phyloP scores from a whole-genome alignment of 2,329 filamentous ascomycete genomes.

The Fusarium sp. region DNA sequence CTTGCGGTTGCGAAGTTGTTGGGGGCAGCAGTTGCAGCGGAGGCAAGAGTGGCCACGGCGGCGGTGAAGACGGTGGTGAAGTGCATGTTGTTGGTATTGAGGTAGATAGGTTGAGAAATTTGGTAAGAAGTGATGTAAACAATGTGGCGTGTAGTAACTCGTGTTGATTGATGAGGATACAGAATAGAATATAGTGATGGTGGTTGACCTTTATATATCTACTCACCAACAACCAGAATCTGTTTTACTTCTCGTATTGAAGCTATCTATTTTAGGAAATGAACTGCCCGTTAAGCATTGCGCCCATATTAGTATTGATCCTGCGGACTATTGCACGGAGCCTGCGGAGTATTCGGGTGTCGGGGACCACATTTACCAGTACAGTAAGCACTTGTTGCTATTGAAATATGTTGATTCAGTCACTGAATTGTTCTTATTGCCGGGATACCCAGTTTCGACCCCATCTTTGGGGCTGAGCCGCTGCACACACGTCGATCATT shows the following conservation, averaged over 20 bases:
- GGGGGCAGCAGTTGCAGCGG: neutral
- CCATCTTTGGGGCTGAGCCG: neutral
- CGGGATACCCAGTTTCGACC: neutral
- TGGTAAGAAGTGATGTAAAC: no score
- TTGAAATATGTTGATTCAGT: neutral
- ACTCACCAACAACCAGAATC: no score
- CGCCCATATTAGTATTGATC: neutral
- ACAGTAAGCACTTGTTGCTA: constrained; percentile 8
- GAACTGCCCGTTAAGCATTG: neutral
- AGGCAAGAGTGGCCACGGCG: neutral
- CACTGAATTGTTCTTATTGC: neutral
- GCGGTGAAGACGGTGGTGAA: neutral
- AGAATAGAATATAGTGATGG: fast-evolving
- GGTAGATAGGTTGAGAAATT: neutral
- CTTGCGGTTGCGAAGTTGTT: constrained; percentile 9
- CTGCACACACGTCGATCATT: neutral
- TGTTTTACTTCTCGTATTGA: neutral
- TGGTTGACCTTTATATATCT: neutral
- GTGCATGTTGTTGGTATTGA: neutral
- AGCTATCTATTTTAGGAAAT: neutral
- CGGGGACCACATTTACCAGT: neutral
- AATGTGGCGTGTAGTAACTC: neutral
- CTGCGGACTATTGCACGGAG: neutral
- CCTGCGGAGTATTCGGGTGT: neutral
- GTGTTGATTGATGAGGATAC: neutral